These are phyloP conservation scores for Paecilomyces formosus DNA, from an alignment of 2,329 filamentous ascomycete species.

Conservation along the genomic window DNA sequence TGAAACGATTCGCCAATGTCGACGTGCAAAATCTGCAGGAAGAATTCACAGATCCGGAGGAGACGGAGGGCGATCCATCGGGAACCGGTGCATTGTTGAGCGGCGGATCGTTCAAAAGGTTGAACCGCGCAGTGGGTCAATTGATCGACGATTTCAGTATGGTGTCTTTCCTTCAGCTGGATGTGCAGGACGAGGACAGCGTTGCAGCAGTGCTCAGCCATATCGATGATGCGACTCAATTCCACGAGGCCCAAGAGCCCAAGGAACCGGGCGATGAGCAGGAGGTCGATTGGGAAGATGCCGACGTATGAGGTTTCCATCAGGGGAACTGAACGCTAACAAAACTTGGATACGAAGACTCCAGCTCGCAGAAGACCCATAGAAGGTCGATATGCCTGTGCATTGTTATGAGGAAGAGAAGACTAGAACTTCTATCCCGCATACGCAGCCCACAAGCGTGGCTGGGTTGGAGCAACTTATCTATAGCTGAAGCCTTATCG, in stretches of 20 bases:
- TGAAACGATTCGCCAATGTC: conserved; percentile 85
- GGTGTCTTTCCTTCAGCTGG: conserved; percentile 88
- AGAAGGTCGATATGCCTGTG: too few species aligned
- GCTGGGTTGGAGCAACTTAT: too few species aligned
- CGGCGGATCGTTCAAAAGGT: conserved; percentile 69
- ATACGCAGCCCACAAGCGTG: too few species aligned
- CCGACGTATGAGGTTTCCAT: conserved; percentile 10
- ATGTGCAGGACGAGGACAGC: conserved; percentile 87
- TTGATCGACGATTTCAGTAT: conserved; percentile 97
- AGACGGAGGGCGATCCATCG: conserved; percentile 53
- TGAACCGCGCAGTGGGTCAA: conserved; percentile 82
- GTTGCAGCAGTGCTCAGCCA: conserved; percentile 77
- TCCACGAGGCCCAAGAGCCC: conserved; percentile 86
- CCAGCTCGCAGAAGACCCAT: background rate
- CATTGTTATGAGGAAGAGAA: too few species aligned
- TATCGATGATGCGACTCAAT: conserved; percentile 91
- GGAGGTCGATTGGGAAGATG: conserved; percentile 45
- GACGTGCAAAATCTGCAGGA: conserved; percentile 77
- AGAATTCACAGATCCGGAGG: conserved; percentile 41
- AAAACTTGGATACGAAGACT: conserved; percentile 5
- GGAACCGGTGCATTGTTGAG: conserved; percentile 67
- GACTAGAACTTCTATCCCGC: too few species aligned
- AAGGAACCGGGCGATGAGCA: conserved; percentile 66
- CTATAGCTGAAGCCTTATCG: too few species aligned
- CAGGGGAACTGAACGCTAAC: background rate